Percentiles rank a stretch among this genome's conserved stretches.
phyloP scores from a whole-genome alignment of 768 basidiomycete species.

The Pholiota microspora region DNA sequence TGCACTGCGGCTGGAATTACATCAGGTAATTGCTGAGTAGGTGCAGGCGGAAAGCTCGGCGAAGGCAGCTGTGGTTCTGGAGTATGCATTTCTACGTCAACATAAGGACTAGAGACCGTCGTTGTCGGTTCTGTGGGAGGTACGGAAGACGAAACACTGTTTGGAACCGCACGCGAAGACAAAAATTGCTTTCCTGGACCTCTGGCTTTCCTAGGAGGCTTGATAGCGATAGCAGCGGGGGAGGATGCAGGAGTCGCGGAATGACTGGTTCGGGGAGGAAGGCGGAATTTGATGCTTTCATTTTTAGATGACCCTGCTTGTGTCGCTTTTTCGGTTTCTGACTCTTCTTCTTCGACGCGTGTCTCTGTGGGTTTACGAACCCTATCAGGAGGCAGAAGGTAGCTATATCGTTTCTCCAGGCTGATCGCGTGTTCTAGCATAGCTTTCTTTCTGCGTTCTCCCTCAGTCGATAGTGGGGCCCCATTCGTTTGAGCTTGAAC shows the following conservation, averaged over 20 bases:
- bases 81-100: slow-evolving; percentile 18
- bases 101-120: slow-evolving; percentile 7
- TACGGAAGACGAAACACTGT: slow-evolving; percentile 3
- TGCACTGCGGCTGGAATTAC: neutral
- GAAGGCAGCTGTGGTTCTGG: slow-evolving; percentile 8
- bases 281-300: slow-evolving; percentile 33
- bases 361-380: slow-evolving; percentile 35
- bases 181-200: slow-evolving; percentile 17
- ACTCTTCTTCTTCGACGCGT: slow-evolving; percentile 19
- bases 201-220: slow-evolving; percentile 23
- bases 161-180: slow-evolving; percentile 5
- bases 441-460: slow-evolving; percentile 69
- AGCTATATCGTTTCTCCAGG: slow-evolving; percentile 71
- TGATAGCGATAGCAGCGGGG: slow-evolving; percentile 22
- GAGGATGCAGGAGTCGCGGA: slow-evolving; percentile 22
- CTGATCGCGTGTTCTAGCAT: slow-evolving; percentile 69
- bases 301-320: slow-evolving; percentile 16
- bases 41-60: slow-evolving; percentile 3
- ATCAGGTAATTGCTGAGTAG: neutral
- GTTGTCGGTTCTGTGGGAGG: slow-evolving; percentile 8
- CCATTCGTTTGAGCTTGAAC: slow-evolving; percentile 32
- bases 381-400: slow-evolving; percentile 69
- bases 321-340: slow-evolving; percentile 17
- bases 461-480: slow-evolving; percentile 46
- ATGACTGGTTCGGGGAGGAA: slow-evolving; percentile 24